phyloP scores from a whole-genome alignment of 352 stramenopile species.

The Aphanomyces euteiches region DNA sequence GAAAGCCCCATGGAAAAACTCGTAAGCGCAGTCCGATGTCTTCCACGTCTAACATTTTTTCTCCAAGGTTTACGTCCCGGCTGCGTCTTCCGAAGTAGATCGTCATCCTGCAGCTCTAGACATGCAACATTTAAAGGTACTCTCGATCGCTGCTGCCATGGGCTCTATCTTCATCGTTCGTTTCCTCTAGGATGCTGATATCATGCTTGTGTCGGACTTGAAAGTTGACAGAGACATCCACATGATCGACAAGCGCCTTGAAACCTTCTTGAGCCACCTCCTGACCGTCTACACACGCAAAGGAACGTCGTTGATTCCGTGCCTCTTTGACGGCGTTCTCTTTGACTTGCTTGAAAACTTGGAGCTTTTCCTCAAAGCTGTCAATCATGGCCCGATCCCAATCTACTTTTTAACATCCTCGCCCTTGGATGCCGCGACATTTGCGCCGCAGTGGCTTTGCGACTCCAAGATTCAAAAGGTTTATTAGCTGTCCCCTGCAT shows the following conservation, averaged over 20 bases:
- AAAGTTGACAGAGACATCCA: conserved; percentile 72
- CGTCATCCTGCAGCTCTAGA: conserved; percentile 81
- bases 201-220: conserved; percentile 70
- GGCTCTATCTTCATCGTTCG: conserved; percentile 10
- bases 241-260: conserved; percentile 45
- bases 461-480: conserved; percentile 77
- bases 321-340: conserved; percentile 53
- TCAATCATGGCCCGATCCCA: conserved; percentile 44
- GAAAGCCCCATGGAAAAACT: conserved; percentile 63
- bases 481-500: not conserved
- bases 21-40: conserved; percentile 15
- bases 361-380: conserved; percentile 46
- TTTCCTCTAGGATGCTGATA: conserved; percentile 65
- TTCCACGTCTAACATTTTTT: not conserved
- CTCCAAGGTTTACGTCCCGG: conserved; percentile 53
- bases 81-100: conserved; percentile 77
- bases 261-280: conserved; percentile 56
- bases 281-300: conserved; percentile 58
- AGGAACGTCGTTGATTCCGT: conserved; percentile 67
- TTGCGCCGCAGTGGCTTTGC: conserved; percentile 73
- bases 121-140: conserved; percentile 40
- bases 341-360: conserved; percentile 78
- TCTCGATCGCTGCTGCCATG: not conserved
- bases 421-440: conserved; percentile 51
- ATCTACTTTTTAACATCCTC: conserved; percentile 59